Conservation (phyloP, 1,284 basidiomycete genomes). For the Boletus mariae region DNA sequence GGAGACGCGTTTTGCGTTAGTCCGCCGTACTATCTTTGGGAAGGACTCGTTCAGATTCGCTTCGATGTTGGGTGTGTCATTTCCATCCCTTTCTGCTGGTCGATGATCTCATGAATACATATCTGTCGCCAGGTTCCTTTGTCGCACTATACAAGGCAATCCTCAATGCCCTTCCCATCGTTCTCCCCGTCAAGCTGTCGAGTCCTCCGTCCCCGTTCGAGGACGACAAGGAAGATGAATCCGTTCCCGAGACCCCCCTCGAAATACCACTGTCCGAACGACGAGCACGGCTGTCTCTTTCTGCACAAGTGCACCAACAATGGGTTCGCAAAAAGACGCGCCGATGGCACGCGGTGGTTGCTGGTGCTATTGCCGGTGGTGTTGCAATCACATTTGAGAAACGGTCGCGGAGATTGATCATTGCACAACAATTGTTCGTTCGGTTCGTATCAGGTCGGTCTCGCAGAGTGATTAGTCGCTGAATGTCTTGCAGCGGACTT, state of each 20-base stretch:
- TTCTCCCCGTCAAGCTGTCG: slow-evolving; percentile 50
- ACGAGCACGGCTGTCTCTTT: slow-evolving; percentile 54
- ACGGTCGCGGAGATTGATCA: slow-evolving; percentile 60
- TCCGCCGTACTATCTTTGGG: slow-evolving; percentile 79
- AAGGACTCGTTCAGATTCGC: slow-evolving; percentile 78
- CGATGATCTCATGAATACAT: not conserved
- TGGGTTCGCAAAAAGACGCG: slow-evolving; percentile 64
- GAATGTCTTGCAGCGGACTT: slow-evolving; percentile 55
- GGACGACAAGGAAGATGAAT: slow-evolving; percentile 30
- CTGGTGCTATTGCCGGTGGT: slow-evolving; percentile 80
- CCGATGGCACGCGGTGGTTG: slow-evolving; percentile 86
- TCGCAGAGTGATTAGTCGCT: not conserved
- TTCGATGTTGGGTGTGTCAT: slow-evolving; percentile 71
- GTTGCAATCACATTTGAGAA: slow-evolving; percentile 85
- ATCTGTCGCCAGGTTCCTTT: slow-evolving; percentile 56
- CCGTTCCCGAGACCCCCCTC: slow-evolving; percentile 28
- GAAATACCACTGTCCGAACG: slow-evolving; percentile 30
- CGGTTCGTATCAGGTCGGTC: slow-evolving; percentile 40
- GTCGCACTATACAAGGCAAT: slow-evolving; percentile 80
- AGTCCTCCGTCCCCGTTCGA: slow-evolving; percentile 38
- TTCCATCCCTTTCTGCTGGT: not conserved
- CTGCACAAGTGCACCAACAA: slow-evolving; percentile 57
- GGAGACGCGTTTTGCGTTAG: slow-evolving; percentile 51
- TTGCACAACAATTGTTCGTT: slow-evolving; percentile 91
- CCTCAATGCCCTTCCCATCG: slow-evolving; percentile 78